These are phyloP conservation scores for Fusarium pseudocircinatum DNA, from an alignment of 2,329 filamentous ascomycete species.

Conservation along the genomic window DNA sequence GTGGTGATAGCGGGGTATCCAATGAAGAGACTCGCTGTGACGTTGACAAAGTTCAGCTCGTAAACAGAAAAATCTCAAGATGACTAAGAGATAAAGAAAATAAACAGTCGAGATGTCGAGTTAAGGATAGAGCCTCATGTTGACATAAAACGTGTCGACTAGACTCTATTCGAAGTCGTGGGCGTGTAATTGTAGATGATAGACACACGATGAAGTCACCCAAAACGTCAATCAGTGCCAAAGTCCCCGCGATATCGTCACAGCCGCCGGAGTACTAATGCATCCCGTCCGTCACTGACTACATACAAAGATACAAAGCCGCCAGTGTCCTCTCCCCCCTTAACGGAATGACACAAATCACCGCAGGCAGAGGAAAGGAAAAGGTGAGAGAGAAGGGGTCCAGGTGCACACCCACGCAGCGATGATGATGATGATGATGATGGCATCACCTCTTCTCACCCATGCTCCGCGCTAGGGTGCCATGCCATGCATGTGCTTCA, in stretches of 20 bases:
- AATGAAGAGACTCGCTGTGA: slow-evolving; percentile 20
- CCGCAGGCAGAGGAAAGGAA: neutral
- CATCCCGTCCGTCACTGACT: neutral
- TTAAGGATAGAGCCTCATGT: slow-evolving; percentile 7
- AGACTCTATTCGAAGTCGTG: slow-evolving; percentile 1
- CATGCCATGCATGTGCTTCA: slow-evolving; percentile 10
- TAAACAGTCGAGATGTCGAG: neutral
- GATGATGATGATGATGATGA: slow-evolving; percentile 21
- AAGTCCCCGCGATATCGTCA: slow-evolving; percentile 25
- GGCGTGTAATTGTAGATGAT: slow-evolving; percentile 4
- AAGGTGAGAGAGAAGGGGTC: slow-evolving; percentile 2
- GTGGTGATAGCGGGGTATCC: slow-evolving; percentile 29
- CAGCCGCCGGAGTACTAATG: slow-evolving; percentile 6
- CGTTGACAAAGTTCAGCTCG: slow-evolving; percentile 10
- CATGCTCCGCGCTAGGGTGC: slow-evolving; percentile 9
- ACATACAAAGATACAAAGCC: slow-evolving; percentile 10
- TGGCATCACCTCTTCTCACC: slow-evolving; percentile 31
- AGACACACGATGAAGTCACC: slow-evolving; percentile 27
- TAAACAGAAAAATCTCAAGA: neutral
- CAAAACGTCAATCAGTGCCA: slow-evolving; percentile 15
- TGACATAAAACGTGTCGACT: neutral
- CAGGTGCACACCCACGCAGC: slow-evolving; percentile 26
- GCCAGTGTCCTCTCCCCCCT: neutral
- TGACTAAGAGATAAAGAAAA: neutral
- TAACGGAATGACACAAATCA: slow-evolving; percentile 7